phyloP scores from a whole-genome alignment of 1,139 yeast species.

The Yamadazyma epiphylla region DNA sequence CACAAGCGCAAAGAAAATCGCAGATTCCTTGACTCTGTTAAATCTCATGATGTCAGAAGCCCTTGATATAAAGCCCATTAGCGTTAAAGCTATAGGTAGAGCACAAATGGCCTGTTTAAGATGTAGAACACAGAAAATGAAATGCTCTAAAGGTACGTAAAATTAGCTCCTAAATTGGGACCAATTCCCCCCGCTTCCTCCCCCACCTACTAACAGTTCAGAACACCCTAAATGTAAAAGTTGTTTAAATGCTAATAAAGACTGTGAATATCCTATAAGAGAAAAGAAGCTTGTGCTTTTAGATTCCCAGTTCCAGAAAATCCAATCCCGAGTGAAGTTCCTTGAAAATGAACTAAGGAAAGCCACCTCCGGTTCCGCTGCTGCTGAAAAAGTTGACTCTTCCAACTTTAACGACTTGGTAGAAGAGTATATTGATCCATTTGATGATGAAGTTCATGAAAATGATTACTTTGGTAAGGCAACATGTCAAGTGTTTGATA shows the following conservation, averaged over 20 bases:
- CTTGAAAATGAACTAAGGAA: slow-evolving; percentile 9
- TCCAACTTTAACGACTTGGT: slow-evolving; percentile 1
- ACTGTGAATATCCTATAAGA: slow-evolving; percentile 11
- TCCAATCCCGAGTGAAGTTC: slow-evolving; percentile 4
- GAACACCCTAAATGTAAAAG: slow-evolving; percentile 11
- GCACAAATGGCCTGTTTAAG: slow-evolving; percentile 13
- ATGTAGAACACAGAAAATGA: slow-evolving; percentile 13
- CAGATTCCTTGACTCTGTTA: too few relatives aligned
- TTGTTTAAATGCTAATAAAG: slow-evolving; percentile 9
- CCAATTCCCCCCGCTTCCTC: too few relatives aligned
- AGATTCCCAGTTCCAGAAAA: slow-evolving; percentile 11
- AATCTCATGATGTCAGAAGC: slow-evolving; percentile 5
- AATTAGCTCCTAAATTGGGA: neutral
- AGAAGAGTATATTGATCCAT: slow-evolving; percentile 11
- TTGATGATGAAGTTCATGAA: slow-evolving; percentile 7
- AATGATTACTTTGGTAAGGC: slow-evolving; percentile 9
- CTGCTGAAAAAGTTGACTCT: neutral
- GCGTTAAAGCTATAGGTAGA: slow-evolving; percentile 12
- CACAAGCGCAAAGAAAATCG: too few relatives aligned
- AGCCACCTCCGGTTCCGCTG: neutral
- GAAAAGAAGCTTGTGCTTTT: slow-evolving; percentile 11
- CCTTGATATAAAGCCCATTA: slow-evolving; percentile 11
- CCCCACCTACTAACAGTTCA: too few relatives aligned
- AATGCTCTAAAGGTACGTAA: slow-evolving; percentile 13
- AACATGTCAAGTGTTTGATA: slow-evolving; percentile 12